Conservation (phyloP, 2,329 filamentous ascomycete species). For the Calonectria hawksworthii region DNA sequence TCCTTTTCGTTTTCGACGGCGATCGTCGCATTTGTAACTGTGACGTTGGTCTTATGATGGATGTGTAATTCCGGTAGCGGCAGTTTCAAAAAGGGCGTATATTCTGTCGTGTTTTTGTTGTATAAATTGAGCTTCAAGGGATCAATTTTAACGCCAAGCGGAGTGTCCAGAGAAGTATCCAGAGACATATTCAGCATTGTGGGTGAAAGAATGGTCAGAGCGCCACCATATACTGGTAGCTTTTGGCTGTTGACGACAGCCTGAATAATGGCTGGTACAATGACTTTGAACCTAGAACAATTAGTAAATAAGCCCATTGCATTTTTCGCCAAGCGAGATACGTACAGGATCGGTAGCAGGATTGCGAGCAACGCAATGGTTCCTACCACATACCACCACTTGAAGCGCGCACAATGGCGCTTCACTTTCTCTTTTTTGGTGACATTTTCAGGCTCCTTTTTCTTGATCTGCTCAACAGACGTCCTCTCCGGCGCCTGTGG, state of each 20-base stretch:
- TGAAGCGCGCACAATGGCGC: constrained; percentile 58
- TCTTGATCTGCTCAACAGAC: constrained; percentile 30
- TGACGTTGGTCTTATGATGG: constrained; percentile 53
- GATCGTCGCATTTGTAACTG: constrained; percentile 52
- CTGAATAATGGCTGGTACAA: constrained; percentile 62
- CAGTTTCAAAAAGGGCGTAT: constrained; percentile 41
- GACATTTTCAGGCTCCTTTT: constrained; percentile 21
- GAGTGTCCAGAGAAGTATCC: constrained; percentile 54
- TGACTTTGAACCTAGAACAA: constrained; percentile 57
- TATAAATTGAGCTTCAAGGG: constrained; percentile 57
- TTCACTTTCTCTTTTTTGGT: constrained; percentile 54
- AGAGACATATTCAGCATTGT: constrained; percentile 53
- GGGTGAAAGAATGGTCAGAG: constrained; percentile 51
- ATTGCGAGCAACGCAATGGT: constrained; percentile 59
- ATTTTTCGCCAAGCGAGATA: background rate
- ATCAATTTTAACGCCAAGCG: constrained; percentile 54
- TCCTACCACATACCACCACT: constrained; percentile 59
- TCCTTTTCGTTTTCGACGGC: constrained; percentile 55
- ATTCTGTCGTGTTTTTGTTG: constrained; percentile 50
- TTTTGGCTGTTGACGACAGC: constrained; percentile 57
- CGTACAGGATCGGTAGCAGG: constrained; percentile 61
- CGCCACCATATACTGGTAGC: constrained; percentile 55
- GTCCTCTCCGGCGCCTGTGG: no score
- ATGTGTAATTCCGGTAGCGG: constrained; percentile 50
- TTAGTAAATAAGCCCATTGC: background rate